A percentile compares a stretch with the other conserved stretches of the same genome.
Conservation (phyloP, 75 land plant species). For the Cupressus sempervirens region DNA sequence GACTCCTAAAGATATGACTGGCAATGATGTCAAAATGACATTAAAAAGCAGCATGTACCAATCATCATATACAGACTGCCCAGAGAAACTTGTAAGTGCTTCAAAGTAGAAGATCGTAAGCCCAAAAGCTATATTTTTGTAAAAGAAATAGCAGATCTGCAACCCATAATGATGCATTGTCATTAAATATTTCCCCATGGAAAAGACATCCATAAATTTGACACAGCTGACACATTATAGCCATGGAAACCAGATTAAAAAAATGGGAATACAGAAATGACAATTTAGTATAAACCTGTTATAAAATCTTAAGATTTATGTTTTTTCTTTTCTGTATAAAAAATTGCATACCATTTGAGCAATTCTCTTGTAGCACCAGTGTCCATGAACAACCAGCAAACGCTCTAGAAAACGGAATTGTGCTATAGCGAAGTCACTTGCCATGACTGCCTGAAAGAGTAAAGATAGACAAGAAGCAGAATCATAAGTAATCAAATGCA, state of each 20-base stretch:
- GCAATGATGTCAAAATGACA: slow-evolving; percentile 78
- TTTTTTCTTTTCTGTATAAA: neutral
- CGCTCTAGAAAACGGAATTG: slow-evolving; percentile 85
- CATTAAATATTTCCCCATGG: neutral
- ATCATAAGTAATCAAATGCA: neutral
- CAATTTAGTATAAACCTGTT: neutral
- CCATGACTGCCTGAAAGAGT: slow-evolving; percentile 85
- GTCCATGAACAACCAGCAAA: slow-evolving; percentile 85
- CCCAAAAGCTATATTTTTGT: slow-evolving; percentile 86
- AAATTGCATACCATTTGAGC: slow-evolving; percentile 62
- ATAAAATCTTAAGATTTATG: neutral
- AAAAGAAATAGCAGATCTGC: slow-evolving; percentile 87
- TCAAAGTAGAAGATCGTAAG: slow-evolving; percentile 89
- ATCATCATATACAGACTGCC: slow-evolving; percentile 74
- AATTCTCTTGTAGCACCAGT: slow-evolving; percentile 94
- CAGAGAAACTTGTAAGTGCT: slow-evolving; percentile 64
- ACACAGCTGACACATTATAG: neutral
- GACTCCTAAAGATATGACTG: slow-evolving; percentile 85
- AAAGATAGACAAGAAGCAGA: neutral
- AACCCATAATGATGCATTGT: neutral
- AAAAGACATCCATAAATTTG: neutral
- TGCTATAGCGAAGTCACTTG: slow-evolving; percentile 86
- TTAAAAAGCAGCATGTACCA: slow-evolving; percentile 87
- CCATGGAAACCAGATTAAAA: neutral
- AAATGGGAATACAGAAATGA: neutral